phyloP scores from a whole-genome alignment of 2,329 filamentous ascomycete genomes.

The Stachybotrys echinatus region DNA sequence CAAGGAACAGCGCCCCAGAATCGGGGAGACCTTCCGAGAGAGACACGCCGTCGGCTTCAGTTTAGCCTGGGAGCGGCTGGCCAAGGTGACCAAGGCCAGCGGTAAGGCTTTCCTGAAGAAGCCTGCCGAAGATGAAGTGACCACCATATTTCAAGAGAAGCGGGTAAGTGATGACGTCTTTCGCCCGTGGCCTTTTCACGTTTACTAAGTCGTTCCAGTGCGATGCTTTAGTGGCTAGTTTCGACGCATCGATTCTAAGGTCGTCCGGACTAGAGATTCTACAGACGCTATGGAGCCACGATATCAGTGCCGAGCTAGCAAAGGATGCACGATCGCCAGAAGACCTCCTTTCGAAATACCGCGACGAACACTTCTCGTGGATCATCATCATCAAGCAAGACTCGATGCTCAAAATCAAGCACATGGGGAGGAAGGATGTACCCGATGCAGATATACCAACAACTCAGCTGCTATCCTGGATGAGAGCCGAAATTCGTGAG shows the following conservation, averaged over 20 bases:
- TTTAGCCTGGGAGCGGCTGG: slow-evolving; percentile 79
- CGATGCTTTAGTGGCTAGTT: slow-evolving; percentile 85
- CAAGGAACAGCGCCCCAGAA: slow-evolving; percentile 71
- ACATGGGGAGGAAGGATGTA: slow-evolving; percentile 68
- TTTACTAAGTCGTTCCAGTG: slow-evolving; percentile 44
- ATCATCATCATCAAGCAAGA: slow-evolving; percentile 82
- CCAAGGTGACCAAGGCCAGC: slow-evolving; percentile 54
- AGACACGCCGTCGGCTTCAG: slow-evolving; percentile 90
- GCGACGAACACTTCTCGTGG: slow-evolving; percentile 77
- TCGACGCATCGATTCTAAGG: slow-evolving; percentile 71
- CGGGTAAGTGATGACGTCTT: slow-evolving; percentile 44
- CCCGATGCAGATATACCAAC: slow-evolving; percentile 70
- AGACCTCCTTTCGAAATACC: slow-evolving; percentile 70
- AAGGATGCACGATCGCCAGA: slow-evolving; percentile 73
- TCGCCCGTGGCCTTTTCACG: slow-evolving; percentile 1
- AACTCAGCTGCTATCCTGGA: slow-evolving; percentile 70
- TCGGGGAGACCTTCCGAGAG: slow-evolving; percentile 55
- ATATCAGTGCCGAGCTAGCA: slow-evolving; percentile 84
- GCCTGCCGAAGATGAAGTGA: slow-evolving; percentile 54
- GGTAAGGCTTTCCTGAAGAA: slow-evolving; percentile 64
- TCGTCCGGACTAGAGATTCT: slow-evolving; percentile 73
- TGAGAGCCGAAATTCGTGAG: slow-evolving; percentile 77
- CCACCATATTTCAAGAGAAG: slow-evolving; percentile 52
- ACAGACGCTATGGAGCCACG: slow-evolving; percentile 72
- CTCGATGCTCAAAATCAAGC: slow-evolving; percentile 72